phyloP scores from a whole-genome alignment of 257 asterid genomes.

The Phtheirospermum japonicum region DNA sequence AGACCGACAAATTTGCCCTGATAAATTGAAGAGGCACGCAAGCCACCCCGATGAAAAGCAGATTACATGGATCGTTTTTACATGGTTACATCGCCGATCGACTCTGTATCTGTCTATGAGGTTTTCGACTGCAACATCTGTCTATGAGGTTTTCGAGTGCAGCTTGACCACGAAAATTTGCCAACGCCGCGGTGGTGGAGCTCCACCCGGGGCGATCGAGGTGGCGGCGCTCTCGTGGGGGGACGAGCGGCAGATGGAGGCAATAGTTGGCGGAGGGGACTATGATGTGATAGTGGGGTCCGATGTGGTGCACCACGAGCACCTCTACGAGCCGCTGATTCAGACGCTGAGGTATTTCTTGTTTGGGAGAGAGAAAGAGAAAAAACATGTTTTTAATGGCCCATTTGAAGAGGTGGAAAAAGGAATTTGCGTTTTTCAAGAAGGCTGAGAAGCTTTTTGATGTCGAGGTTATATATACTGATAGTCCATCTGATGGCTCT shows the following conservation, averaged over 20 bases:
- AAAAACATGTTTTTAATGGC: constrained; percentile 60
- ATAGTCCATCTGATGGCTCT: constrained; percentile 47
- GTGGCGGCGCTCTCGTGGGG: constrained; percentile 78
- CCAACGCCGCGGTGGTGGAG: constrained; percentile 45
- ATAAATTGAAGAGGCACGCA: too few species aligned
- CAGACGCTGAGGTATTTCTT: constrained; percentile 48
- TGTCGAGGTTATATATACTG: constrained; percentile 45
- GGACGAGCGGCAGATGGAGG: neutral
- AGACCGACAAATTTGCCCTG: too few species aligned
- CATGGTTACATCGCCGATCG: too few species aligned
- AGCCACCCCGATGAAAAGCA: too few species aligned
- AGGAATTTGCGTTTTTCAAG: constrained; percentile 60
- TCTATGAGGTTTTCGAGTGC: too few species aligned
- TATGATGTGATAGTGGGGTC: constrained; percentile 51
- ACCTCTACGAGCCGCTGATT: constrained; percentile 60
- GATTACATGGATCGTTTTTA: too few species aligned
- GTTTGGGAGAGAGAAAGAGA: constrained; percentile 39
- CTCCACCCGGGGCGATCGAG: constrained; percentile 40
- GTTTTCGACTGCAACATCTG: too few species aligned
- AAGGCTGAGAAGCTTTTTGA: constrained; percentile 57
- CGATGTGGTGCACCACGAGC: constrained; percentile 78
- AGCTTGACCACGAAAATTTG: too few species aligned
- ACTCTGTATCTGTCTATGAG: too few species aligned
- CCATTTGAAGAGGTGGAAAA: constrained; percentile 84
- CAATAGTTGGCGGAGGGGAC: neutral